Conservation (phyloP, 371 early-diverging fungal genomes). For the Mortierella sp. region DNA sequence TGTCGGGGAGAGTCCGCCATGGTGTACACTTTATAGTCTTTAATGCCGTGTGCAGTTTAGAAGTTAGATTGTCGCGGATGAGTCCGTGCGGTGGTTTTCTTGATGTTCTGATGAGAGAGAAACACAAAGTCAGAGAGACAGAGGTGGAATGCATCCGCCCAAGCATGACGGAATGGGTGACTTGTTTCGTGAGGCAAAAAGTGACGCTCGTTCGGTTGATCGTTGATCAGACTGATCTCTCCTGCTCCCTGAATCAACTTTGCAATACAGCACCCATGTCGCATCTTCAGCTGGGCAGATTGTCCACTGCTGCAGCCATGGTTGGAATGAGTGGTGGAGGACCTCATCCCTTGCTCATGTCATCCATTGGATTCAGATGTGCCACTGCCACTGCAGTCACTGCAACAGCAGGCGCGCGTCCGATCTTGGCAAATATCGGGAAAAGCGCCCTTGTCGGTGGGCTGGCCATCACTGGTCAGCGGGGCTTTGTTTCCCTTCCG, state of each 20-base stretch:
- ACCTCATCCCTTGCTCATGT: slow-evolving; percentile 16
- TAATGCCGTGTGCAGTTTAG: neutral
- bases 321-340: slow-evolving; percentile 20
- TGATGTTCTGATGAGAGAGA: no score
- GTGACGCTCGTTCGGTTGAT: no score
- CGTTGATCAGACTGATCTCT: no score
- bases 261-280: slow-evolving; percentile 14
- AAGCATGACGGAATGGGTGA: neutral
- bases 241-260: no score
- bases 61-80: no score
- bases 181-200: neutral
- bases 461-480: slow-evolving; percentile 27
- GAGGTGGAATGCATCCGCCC: no score
- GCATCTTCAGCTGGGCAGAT: slow-evolving; percentile 40
- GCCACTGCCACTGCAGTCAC: neutral
- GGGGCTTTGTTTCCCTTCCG: slow-evolving; percentile 47
- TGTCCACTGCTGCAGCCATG: slow-evolving; percentile 29
- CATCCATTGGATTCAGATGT: slow-evolving; percentile 15
- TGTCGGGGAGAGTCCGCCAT: slow-evolving; percentile 30
- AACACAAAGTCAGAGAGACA: no score
- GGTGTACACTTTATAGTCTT: neutral
- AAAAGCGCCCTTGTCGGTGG: slow-evolving; percentile 36
- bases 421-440: slow-evolving; percentile 15
- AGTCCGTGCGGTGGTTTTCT: no score
- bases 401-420: slow-evolving; percentile 6